A percentile compares a stretch with the other conserved stretches of the same genome.
Conservation (phyloP, 2,329 filamentous ascomycete species). For the Rugonectria rugulosa region DNA sequence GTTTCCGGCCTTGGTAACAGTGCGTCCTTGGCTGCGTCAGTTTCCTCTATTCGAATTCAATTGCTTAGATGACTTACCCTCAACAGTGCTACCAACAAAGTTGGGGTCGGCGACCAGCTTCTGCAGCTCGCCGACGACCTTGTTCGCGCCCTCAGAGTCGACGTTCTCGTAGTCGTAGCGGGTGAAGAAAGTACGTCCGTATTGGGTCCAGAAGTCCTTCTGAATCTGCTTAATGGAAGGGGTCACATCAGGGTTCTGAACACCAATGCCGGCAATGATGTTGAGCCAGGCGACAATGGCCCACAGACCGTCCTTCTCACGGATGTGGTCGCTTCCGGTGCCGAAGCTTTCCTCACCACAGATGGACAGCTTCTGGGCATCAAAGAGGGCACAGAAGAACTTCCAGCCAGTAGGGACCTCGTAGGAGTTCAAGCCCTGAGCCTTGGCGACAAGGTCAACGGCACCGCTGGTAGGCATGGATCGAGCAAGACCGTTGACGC, state of each 20-base stretch:
- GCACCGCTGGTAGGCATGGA: slow-evolving; percentile 98
- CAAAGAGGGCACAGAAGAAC: slow-evolving; percentile 97
- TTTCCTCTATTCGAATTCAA: neutral
- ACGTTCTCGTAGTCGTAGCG: slow-evolving; percentile 98
- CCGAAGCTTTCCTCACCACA: slow-evolving; percentile 99
- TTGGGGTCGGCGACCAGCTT: slow-evolving; percentile 75
- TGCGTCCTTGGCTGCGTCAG: slow-evolving; percentile 64
- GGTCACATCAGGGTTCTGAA: slow-evolving; percentile 78
- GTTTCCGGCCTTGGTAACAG: slow-evolving; percentile 89
- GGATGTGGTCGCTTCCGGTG: slow-evolving; percentile 97
- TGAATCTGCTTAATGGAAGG: slow-evolving; percentile 97
- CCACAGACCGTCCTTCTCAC: slow-evolving; percentile 99
- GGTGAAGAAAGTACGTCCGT: slow-evolving; percentile 98
- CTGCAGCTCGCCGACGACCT: slow-evolving; percentile 83
- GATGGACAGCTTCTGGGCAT: slow-evolving; percentile 95
- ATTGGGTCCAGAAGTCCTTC: slow-evolving; percentile 94
- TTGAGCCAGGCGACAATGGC: slow-evolving; percentile 98
- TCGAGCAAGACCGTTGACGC: slow-evolving; percentile 92
- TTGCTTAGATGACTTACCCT: slow-evolving; percentile 57
- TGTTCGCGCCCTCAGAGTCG: slow-evolving; percentile 88
- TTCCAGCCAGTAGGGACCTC: slow-evolving; percentile 99
- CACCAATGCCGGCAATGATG: slow-evolving; percentile 93
- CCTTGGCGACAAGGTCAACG: slow-evolving; percentile 94
- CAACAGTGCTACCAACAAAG: slow-evolving; percentile 85
- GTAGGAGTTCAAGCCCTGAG: slow-evolving; percentile 89